Percentiles rank a stretch among this genome's conserved stretches.
These are phyloP conservation scores for Tilletiopsis washingtonensis DNA, from an alignment of 1,284 basidiomycete species.

Conservation along the genomic window DNA sequence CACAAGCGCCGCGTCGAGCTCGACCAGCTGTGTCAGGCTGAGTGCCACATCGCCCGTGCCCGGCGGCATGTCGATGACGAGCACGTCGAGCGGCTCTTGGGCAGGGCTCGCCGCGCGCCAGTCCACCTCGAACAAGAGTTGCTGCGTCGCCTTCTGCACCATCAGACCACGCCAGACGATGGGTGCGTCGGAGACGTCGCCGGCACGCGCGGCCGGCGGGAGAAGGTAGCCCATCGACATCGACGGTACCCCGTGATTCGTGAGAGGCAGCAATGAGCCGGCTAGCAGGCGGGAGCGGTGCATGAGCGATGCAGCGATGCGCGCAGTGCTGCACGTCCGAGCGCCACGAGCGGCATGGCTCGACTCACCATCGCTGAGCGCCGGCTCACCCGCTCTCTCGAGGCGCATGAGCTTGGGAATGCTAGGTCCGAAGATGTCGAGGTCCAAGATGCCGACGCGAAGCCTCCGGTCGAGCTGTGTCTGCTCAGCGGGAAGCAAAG, in stretches of 20 bases:
- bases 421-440: conserved; percentile 93
- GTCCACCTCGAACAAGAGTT: conserved; percentile 91
- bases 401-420: conserved; percentile 93
- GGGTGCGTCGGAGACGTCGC: conserved; percentile 41
- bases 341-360: background rate
- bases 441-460: conserved; percentile 77
- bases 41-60: conserved; percentile 94
- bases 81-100: conserved; percentile 58
- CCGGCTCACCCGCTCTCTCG: conserved; percentile 69
- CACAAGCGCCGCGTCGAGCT: conserved; percentile 37
- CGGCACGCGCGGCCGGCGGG: conserved; percentile 37
- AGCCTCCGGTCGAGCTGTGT: conserved; percentile 17
- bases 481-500: conserved; percentile 51
- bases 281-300: conserved; percentile 20
- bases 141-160: conserved; percentile 98
- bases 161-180: conserved; percentile 94
- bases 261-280: conserved; percentile 67
- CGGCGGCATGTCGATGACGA: conserved; percentile 94
- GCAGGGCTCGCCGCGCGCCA: conserved; percentile 55
- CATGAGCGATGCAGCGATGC: too few relatives aligned
- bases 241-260: conserved; percentile 81
- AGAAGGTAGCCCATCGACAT: conserved; percentile 90
- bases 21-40: conserved; percentile 80
- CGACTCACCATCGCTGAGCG: conserved; percentile 54
- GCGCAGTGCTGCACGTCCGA: background rate